Base-by-base conservation (phyloP, 108 stramenopile genomes). In the Licmophora abbreviata region DNA sequence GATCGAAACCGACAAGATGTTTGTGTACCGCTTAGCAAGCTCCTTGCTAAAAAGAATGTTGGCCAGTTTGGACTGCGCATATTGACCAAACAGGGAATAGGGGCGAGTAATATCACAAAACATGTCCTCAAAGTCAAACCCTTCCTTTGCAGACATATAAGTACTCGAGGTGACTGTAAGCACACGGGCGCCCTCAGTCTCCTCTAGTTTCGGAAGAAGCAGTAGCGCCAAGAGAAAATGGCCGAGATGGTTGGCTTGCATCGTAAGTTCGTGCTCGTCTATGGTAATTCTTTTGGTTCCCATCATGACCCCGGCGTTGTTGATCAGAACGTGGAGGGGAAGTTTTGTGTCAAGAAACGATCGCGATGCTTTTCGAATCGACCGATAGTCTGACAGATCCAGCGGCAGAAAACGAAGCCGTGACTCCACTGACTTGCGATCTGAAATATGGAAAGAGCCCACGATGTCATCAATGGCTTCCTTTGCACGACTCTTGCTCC, bases 261-360 rank as follows among this genome's bases (percentile, higher is more conserved):
- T 79, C 29, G 80, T 77, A 37, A 82, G 57, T 59, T 93, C 92
- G 11, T 59, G 48, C 27, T 84, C 86, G 59, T 82, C 81, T 38
- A 50, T 56, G 21, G 68, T 63, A 29, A 55, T 65, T 0, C 49
- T 38, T 44, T 77, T 64, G 11, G 59, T 56, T 5, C 68, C 69
- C 68, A 77, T 81, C 86, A 93, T 85, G 42, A 93, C 67, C 27
- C 91, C 92, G 18, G 92, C 92, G 69, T 93, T 93, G 69, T 81
- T 81, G 21, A 93, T 77, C 6, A 24, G n/a, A 14, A 46, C 8
- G 14, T 21, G 2, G 21, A 24, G 10, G 34, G 48, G 22, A 40
- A 44, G 1, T 50, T 20, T 26, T 48, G n/a, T 9, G 56, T 24
- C 52, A 72, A 15, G 4, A 48, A 56, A 58, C 24, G 47, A 0